phyloP scores from a whole-genome alignment of 2,329 filamentous ascomycete genomes.

The Westerdykella sp. region DNA sequence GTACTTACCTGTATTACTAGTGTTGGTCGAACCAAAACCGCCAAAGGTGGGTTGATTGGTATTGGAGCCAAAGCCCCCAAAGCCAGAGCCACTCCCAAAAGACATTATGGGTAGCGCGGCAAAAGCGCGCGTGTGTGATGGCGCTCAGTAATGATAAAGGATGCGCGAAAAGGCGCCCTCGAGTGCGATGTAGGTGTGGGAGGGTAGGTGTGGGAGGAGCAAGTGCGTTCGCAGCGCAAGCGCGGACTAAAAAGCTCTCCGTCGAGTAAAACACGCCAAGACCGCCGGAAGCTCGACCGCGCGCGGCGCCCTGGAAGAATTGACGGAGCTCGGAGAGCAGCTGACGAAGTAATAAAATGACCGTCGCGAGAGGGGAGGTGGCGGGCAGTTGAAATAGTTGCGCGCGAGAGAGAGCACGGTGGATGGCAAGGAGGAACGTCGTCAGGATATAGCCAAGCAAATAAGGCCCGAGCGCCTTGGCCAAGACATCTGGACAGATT shows the following conservation, averaged over 20 bases:
- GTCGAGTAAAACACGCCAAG: slow-evolving; percentile 31
- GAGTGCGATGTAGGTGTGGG: slow-evolving; percentile 4
- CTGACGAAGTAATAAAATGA: neutral
- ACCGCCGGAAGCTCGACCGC: slow-evolving; percentile 13
- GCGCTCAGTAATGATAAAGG: slow-evolving; percentile 1
- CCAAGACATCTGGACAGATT: no score
- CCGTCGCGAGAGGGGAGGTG: slow-evolving; percentile 1
- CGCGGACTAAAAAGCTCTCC: slow-evolving; percentile 5
- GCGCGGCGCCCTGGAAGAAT: slow-evolving; percentile 15
- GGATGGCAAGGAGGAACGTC: neutral
- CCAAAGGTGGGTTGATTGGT: slow-evolving; percentile 35
- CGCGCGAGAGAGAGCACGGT: slow-evolving; percentile 1
- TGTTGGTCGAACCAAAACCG: slow-evolving; percentile 39
- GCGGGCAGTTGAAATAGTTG: slow-evolving; percentile 1
- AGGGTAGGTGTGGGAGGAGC: neutral
- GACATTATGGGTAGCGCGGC: slow-evolving; percentile 28
- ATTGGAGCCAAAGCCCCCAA: slow-evolving; percentile 41
- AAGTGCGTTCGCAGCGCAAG: neutral
- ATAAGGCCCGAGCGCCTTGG: no score
- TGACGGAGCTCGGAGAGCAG: slow-evolving; percentile 19
- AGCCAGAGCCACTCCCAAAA: slow-evolving; percentile 49
- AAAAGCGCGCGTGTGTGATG: slow-evolving; percentile 15
- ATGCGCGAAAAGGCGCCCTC: slow-evolving; percentile 15
- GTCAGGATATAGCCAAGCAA: neutral
- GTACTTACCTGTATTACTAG: slow-evolving; percentile 48